These are phyloP conservation scores for Rhizopogon hawkerae DNA, from an alignment of 1,284 basidiomycete species.

Conservation along the genomic window DNA sequence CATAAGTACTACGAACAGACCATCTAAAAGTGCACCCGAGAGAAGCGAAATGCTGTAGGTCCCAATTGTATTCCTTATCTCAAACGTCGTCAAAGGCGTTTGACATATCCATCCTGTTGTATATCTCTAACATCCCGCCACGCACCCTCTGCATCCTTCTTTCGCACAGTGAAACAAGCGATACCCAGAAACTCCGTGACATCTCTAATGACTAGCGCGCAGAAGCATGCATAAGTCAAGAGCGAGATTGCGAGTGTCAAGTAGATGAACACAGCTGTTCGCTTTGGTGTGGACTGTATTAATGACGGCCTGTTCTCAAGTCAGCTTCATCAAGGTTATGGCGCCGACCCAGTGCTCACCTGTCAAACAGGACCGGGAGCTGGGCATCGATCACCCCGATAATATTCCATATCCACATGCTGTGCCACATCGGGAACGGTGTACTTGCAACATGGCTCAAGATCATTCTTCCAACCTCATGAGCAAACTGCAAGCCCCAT, in stretches of 20 bases:
- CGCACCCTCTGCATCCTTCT: conserved; percentile 65
- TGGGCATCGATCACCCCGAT: conserved; percentile 81
- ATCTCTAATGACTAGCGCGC: conserved; percentile 72
- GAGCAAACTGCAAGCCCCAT: conserved; percentile 84
- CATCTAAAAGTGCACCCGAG: no score
- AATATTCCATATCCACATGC: conserved; percentile 77
- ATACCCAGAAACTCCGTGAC: conserved; percentile 85
- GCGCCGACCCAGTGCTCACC: conserved; percentile 36
- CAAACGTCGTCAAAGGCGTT: conserved; percentile 13
- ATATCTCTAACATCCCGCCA: conserved; percentile 46
- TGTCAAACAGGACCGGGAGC: conserved; percentile 54
- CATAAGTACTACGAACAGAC: not conserved
- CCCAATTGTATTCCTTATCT: not conserved
- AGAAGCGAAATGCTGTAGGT: not conserved
- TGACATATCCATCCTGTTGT: conserved; percentile 19
- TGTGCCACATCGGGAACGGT: conserved; percentile 83
- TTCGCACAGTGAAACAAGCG: conserved; percentile 83
- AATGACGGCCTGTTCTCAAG: conserved; percentile 44
- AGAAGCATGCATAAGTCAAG: conserved; percentile 72
- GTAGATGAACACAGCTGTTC: conserved; percentile 63
- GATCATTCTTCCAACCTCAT: conserved; percentile 88
- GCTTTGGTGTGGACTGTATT: conserved; percentile 55
- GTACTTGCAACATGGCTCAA: conserved; percentile 85
- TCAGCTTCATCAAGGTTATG: not conserved
- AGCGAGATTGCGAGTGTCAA: conserved; percentile 60